Base-by-base conservation (phyloP, 2,329 filamentous ascomycete genomes). In the Emericellopsis cladophorae region DNA sequence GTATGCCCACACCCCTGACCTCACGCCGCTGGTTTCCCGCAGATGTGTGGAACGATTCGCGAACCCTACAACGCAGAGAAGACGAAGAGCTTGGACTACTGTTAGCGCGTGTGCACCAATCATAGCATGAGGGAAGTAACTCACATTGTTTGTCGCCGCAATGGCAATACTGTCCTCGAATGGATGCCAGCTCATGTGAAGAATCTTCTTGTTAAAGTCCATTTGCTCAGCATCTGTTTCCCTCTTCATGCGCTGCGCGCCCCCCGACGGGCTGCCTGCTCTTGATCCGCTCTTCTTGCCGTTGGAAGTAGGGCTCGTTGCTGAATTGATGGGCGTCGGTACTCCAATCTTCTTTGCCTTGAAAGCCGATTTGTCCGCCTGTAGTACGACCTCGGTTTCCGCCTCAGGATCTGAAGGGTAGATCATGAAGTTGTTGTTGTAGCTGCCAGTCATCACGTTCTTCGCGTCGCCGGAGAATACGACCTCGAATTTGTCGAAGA, bases 371-470 rank as follows among this genome's bases (percentile, higher is more conserved):
- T 98, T 98, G 61, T 98, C 92, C 32, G 92, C 92, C 62, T 98
- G 92, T 43, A 98, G 70, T 37, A 98, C 92, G 37, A 98, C 89
- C 62, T 98, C 92, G 4, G 90, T 90, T 59, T 98, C 92, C 66
- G 93, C 93, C 50, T 90, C 86, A 7, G 89, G 85, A 54, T 96
- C 90, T 22, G 89, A 92, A 5, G 92, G 92, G 61, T 96, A 98
- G 57, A 98, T 98, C 92, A 98, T 98, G 72, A 98, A 96, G 68
- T 98, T 98, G 70, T 98, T 98, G 74, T 98, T 98, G 72, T 98
- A 98, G 59, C 88, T 95, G 52, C 92, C 92, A 6, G 92, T 98
- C 92, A 98, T 98, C 49, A 96, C 92, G 53, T 98, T 96, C 73
- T 95, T 93, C 32, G 88, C 87, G 61, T 96, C 90, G 21, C 92